Evolutionary conservation across 2,329 filamentous ascomycete genomes (phyloP).

Genomic region (Metarhizium rileyi): DNA sequence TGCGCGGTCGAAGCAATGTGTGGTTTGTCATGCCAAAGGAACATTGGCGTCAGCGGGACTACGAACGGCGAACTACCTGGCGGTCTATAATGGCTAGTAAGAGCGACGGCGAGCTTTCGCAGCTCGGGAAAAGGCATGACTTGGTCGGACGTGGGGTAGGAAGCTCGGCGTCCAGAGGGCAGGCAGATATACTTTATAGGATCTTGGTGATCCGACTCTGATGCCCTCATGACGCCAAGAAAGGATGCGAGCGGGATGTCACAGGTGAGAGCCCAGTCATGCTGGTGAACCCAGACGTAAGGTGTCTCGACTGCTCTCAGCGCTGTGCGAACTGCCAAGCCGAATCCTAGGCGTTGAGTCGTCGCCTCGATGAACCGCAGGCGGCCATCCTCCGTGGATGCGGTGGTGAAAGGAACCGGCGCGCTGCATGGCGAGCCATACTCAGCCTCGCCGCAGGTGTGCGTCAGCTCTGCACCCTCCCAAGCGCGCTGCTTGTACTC

Average conservation of each 20-base stretch:
- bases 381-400: constrained; percentile 20
- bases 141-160: constrained; percentile 38
- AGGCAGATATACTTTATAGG: constrained; percentile 43
- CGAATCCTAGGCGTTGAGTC: constrained; percentile 40
- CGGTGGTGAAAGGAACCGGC: constrained; percentile 8
- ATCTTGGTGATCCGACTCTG: background rate
- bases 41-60: constrained; percentile 40
- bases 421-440: constrained; percentile 33
- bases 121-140: constrained; percentile 33
- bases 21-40: constrained; percentile 51
- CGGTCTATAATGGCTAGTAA: constrained; percentile 30
- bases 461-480: constrained; percentile 1
- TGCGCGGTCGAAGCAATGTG: constrained; percentile 39
- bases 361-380: constrained; percentile 40
- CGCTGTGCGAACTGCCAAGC: constrained; percentile 42
- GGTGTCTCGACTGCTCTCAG: constrained; percentile 36
- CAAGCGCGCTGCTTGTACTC: constrained; percentile 6
- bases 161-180: constrained; percentile 40
- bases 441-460: constrained; percentile 29
- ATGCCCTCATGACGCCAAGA: constrained; percentile 33
- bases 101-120: constrained; percentile 27
- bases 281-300: constrained; percentile 48
- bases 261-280: constrained; percentile 42
- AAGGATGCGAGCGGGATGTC: constrained; percentile 34
- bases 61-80: constrained; percentile 15